Base-by-base conservation (phyloP, 345 rosid genomes). In the Jatropha curcas region DNA sequence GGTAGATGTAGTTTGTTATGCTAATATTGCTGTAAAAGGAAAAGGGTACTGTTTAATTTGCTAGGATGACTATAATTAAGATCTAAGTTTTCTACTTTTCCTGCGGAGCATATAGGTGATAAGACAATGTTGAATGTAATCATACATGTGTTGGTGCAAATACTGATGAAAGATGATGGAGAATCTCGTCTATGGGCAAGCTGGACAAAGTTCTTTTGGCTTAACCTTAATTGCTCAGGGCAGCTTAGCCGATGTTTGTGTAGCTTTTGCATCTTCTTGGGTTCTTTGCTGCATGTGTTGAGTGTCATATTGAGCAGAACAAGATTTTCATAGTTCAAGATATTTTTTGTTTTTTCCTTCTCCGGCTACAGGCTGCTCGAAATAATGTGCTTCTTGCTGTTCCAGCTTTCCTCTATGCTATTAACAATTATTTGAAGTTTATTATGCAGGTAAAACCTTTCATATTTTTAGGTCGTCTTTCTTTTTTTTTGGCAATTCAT, bases 281-380 rank as follows among this genome's bases (percentile, higher is more conserved):
- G 11, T 41, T 8, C 45, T 41, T 41, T 1, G 39, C n/a, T 35
- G 45, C 39, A 61, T 41, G 37, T 61, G 10, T 34, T 9, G 16
- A 61, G 65, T 61, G 65, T 45, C 17, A 33, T 35, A 35, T 61
- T 61, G 45, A 45, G 14, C 11, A 46, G 55, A 33, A 46, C 46
- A 27, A 28, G 14, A 46, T 39, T 46, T 45, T 65, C 16, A 16
- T 24, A 27, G 25, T 31, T 65, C 22, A 4, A 41, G 20, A 46
- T 7, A 12, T 7, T n/a, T n/a, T n/a, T 9, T 12, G 20, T 48
- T n/a, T 61, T 24, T 37, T n/a, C 35, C n/a, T 25, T 35, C 33
- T 61, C 43, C 66, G 19, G 4, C 66, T 58, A 6, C 35, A 30
- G 22, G 66, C 43, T 61, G 66, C 53, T 48, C 53, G 53, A 48